These are phyloP conservation scores for Euphorbia tirucalli DNA, from an alignment of 345 rosid genomes.

Conservation along the genomic window DNA sequence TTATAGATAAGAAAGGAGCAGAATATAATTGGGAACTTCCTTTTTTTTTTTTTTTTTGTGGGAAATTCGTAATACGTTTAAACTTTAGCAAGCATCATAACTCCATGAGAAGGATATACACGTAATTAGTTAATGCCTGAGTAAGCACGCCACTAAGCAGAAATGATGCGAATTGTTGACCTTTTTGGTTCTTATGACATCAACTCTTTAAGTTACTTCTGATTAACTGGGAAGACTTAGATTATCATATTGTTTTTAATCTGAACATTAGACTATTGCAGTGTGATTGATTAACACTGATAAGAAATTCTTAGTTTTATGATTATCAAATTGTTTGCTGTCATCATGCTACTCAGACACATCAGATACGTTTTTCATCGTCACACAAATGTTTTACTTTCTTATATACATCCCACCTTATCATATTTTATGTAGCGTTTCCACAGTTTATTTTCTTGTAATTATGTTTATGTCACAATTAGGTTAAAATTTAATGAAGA, in stretches of 20 bases:
- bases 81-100: not conserved
- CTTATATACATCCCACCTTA: not conserved
- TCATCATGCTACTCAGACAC: not conserved
- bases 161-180: not conserved
- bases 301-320: not conserved
- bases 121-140: not conserved
- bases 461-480: constrained; percentile 9
- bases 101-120: not conserved
- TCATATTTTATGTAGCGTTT: not conserved
- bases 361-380: not conserved
- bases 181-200: not conserved
- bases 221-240: not conserved
- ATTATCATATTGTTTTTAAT: not conserved
- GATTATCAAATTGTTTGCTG: not conserved
- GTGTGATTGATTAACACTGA: no score
- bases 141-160: not conserved
- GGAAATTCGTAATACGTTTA: no score
- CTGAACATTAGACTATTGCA: no score
- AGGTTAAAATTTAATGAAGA: constrained; percentile 8
- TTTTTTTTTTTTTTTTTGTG: no score
- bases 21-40: no score
- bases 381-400: not conserved
- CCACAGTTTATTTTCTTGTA: no score
- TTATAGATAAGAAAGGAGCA: no score
- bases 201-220: not conserved